Evolutionary conservation across 106 monocot genomes (phyloP).

Genomic region (Apostasia ramifera): DNA sequence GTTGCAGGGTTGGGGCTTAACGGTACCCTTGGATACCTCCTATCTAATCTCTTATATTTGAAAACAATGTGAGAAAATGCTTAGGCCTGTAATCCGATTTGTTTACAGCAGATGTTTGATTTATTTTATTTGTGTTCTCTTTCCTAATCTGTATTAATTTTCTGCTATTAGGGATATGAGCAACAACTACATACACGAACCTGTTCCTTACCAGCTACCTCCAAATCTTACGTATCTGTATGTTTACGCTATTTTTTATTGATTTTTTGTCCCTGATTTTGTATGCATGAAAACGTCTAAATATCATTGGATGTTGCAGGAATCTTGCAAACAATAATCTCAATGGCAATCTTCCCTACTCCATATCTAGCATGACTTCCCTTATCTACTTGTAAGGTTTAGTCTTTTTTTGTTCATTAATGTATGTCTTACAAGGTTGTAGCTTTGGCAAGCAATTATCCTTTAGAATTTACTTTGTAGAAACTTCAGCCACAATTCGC

Average conservation of each 20-base stretch:
- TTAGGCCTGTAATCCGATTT: not conserved
- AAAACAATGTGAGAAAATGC: constrained; percentile 59
- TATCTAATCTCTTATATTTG: constrained; percentile 60
- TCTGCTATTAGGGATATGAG: constrained; percentile 62
- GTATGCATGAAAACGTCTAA: not conserved
- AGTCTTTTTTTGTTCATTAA: not conserved
- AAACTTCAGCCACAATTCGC: constrained; percentile 68
- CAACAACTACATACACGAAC: constrained; percentile 67
- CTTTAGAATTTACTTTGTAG: constrained; percentile 22
- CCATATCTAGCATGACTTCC: constrained; percentile 62
- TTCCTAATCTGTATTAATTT: not conserved
- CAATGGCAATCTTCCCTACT: constrained; percentile 73
- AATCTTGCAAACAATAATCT: constrained; percentile 77
- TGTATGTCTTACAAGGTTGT: not conserved
- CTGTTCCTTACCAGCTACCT: constrained; percentile 78
- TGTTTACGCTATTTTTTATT: constrained; percentile 6
- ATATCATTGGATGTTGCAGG: constrained; percentile 28
- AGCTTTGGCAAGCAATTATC: constrained; percentile 3
- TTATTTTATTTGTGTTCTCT: not conserved
- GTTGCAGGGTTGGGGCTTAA: constrained; percentile 61
- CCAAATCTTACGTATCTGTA: constrained; percentile 82
- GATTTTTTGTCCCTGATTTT: not conserved
- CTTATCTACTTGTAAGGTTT: constrained; percentile 66
- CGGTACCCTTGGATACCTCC: constrained; percentile 72
- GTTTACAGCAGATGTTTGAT: not conserved